A percentile compares a stretch with the other conserved stretches of the same genome.
phyloP scores from a whole-genome alignment of 2,329 filamentous ascomycete genomes.

The Neurospora sp. region DNA sequence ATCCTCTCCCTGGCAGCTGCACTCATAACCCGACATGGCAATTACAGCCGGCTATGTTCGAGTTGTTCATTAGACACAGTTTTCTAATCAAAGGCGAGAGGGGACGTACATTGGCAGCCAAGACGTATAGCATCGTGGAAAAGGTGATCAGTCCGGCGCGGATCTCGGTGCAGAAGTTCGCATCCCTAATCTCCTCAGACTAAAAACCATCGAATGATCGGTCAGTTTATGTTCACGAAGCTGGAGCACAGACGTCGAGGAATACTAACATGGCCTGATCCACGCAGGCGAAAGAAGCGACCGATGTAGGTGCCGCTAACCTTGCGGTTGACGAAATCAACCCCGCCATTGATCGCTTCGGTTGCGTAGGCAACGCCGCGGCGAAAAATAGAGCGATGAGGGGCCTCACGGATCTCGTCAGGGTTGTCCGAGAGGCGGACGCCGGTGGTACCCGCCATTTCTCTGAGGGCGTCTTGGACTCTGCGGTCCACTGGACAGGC shows the following conservation, averaged over 20 bases:
- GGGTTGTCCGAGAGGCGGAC: not conserved
- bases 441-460: not conserved
- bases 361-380: not conserved
- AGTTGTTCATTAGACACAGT: not conserved
- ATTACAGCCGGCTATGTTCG: not conserved
- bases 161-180: conserved; percentile 67
- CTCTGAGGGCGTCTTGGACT: not conserved
- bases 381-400: not conserved
- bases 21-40: not conserved
- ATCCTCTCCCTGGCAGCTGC: not conserved
- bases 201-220: conserved; percentile 4
- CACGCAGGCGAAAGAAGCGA: conserved; percentile 54
- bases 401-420: not conserved
- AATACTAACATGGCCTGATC: conserved; percentile 53
- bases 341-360: not conserved
- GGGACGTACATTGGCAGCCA: conserved; percentile 53
- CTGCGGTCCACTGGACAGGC: not conserved
- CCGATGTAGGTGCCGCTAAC: conserved; percentile 39
- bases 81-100: no score
- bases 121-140: conserved; percentile 78
- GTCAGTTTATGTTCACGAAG: not conserved
- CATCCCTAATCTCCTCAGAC: conserved; percentile 54
- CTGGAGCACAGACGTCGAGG: not conserved
- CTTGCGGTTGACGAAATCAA: conserved; percentile 22
- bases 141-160: conserved; percentile 73